A percentile compares a stretch with the other conserved stretches of the same genome.
Conservation (phyloP, 805 yeast genomes). For the Metschnikowia arizonensis region DNA sequence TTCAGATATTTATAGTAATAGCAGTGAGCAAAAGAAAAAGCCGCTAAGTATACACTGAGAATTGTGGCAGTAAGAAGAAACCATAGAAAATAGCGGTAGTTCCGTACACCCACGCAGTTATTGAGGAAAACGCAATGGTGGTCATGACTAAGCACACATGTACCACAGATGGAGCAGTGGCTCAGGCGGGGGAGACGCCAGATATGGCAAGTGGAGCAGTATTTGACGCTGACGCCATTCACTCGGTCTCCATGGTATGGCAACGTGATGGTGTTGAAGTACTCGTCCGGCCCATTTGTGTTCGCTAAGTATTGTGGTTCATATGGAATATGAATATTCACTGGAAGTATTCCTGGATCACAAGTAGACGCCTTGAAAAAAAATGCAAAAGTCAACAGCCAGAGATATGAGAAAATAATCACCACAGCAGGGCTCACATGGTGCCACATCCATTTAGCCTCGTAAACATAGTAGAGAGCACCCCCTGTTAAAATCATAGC, state of each 20-base stretch:
- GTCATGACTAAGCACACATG: conserved; percentile 62
- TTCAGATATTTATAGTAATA: conserved; percentile 14
- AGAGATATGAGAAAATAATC: conserved; percentile 54
- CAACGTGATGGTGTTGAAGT: conserved; percentile 22
- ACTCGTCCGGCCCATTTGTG: conserved; percentile 48
- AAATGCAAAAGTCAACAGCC: conserved; percentile 47
- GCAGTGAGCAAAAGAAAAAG: conserved; percentile 15
- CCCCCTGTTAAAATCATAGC: conserved; percentile 39
- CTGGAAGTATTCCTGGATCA: conserved; percentile 72
- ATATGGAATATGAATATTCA: conserved; percentile 54
- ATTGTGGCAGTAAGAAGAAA: conserved; percentile 23
- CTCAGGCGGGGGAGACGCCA: conserved; percentile 71
- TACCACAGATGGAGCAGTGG: conserved; percentile 69
- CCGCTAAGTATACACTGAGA: conserved; percentile 17
- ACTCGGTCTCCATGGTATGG: conserved; percentile 20
- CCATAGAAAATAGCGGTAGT: conserved; percentile 36
- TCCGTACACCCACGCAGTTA: conserved; percentile 40
- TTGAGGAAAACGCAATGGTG: conserved; percentile 68
- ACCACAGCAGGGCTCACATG: conserved; percentile 52
- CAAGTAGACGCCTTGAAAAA: conserved; percentile 51
- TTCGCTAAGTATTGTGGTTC: conserved; percentile 5
- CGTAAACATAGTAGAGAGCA: conserved; percentile 47
- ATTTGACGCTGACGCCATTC: conserved; percentile 45
- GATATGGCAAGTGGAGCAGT: conserved; percentile 49
- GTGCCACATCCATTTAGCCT: conserved; percentile 54